phyloP scores from a whole-genome alignment of 169 alveolate genomes.

The Cryptosporidium tyzzeri region DNA sequence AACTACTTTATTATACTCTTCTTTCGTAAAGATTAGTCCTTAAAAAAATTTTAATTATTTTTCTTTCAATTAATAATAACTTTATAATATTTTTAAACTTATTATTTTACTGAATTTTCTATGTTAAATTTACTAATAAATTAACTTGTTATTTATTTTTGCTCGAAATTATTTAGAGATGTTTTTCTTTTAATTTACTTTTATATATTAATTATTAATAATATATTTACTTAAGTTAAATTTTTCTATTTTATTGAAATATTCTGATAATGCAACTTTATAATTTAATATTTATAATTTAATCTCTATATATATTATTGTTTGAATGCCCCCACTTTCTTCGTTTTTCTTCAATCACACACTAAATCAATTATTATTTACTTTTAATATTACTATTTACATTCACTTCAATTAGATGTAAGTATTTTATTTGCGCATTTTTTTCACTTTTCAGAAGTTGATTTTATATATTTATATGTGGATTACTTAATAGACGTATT shows the following conservation, averaged over 20 bases:
- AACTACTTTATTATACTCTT: not conserved
- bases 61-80: not conserved
- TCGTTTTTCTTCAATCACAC: not conserved
- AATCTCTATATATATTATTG: not conserved
- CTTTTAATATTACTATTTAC: not conserved
- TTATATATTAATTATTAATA: not conserved
- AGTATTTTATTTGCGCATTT: not conserved
- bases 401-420: not conserved
- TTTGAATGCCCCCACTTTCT: not conserved
- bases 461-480: not conserved
- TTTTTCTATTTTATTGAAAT: not conserved
- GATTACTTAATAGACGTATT: not conserved
- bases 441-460: not conserved
- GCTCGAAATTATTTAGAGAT: constrained; percentile 3
- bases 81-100: not conserved
- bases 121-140: not conserved
- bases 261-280: not conserved
- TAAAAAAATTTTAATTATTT: not conserved
- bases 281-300: not conserved
- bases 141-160: not conserved
- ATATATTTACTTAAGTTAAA: not conserved
- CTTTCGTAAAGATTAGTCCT: not conserved
- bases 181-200: not conserved
- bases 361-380: not conserved
- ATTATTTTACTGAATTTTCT: not conserved